Evolutionary conservation across 352 stramenopile genomes (phyloP).

Genomic region (Globisporangium abappressorium): DNA sequence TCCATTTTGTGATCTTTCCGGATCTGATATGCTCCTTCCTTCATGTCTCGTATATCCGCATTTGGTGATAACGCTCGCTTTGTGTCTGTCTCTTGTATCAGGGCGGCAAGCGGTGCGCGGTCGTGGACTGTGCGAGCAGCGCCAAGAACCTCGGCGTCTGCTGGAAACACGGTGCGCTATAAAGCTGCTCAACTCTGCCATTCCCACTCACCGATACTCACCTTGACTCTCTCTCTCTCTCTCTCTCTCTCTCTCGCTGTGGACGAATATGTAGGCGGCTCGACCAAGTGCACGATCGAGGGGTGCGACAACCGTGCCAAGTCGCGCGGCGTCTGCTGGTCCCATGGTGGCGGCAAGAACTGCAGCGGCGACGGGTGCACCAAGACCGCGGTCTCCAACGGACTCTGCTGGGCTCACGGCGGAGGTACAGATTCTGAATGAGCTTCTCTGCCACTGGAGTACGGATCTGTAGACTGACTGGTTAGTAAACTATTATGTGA

Average conservation of each 20-base stretch:
- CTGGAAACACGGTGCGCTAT: slow-evolving; percentile 63
- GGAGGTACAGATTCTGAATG: slow-evolving; percentile 39
- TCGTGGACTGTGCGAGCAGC: slow-evolving; percentile 63
- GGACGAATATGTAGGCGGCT: slow-evolving; percentile 42
- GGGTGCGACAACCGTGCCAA: slow-evolving; percentile 72
- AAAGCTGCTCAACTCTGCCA: background rate
- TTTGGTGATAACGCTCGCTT: slow-evolving; percentile 4
- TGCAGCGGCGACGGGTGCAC: slow-evolving; percentile 56
- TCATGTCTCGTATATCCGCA: background rate
- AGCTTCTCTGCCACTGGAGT: background rate
- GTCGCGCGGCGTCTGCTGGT: slow-evolving; percentile 77
- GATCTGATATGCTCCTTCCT: background rate
- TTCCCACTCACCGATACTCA: background rate
- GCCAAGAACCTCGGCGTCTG: slow-evolving; percentile 75
- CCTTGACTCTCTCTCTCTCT: background rate
- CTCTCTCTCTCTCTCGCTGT: slow-evolving; percentile 3
- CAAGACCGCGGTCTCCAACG: slow-evolving; percentile 78
- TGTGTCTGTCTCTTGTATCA: slow-evolving; percentile 19
- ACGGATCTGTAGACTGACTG: background rate
- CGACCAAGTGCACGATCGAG: slow-evolving; percentile 62
- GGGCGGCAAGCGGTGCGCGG: slow-evolving; percentile 67
- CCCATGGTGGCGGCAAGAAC: slow-evolving; percentile 71
- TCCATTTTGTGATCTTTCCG: background rate
- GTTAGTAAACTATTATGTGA: background rate
- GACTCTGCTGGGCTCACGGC: slow-evolving; percentile 77